A percentile compares a stretch with the other conserved stretches of the same genome.
phyloP scores from a whole-genome alignment of 129 eudicot genomes.

The Tanacetum coccineum region DNA sequence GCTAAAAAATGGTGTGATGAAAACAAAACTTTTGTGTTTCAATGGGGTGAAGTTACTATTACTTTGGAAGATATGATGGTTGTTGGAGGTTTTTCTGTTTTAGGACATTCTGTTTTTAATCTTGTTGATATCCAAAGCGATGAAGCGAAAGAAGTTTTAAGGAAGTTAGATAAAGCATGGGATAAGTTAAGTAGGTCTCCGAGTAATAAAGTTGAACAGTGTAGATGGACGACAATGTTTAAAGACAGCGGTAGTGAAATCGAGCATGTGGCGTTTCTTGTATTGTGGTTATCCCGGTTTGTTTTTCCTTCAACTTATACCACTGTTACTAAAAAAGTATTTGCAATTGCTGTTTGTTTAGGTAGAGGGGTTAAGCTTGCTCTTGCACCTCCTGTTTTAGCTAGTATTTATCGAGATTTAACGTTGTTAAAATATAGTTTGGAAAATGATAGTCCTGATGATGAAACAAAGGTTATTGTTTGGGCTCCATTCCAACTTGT shows the following conservation, averaged over 20 bases:
- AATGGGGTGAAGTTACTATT: conserved; percentile 48
- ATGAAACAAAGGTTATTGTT: neutral
- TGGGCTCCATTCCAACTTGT: conserved; percentile 32
- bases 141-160: conserved; percentile 1
- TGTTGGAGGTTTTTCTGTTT: neutral
- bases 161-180: conserved; percentile 16
- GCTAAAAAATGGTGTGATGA: conserved; percentile 37
- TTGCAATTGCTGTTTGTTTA: conserved; percentile 24
- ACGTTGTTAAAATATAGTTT: conserved; percentile 13
- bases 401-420: conserved; percentile 29
- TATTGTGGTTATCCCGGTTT: conserved; percentile 34
- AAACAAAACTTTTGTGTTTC: conserved; percentile 44
- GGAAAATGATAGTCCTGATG: neutral
- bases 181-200: neutral
- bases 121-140: neutral
- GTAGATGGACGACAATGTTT: conserved; percentile 26
- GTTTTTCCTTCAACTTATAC: conserved; percentile 29
- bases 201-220: conserved; percentile 16
- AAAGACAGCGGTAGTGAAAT: conserved; percentile 25
- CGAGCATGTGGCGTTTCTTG: conserved; percentile 39
- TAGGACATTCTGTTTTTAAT: neutral
- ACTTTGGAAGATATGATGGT: conserved; percentile 41
- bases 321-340: neutral
- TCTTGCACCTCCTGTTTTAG: conserved; percentile 41
- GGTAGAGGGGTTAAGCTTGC: conserved; percentile 34